Evolutionary conservation across 257 asterid species (phyloP).

Genomic region (Forsythia viridissima): DNA sequence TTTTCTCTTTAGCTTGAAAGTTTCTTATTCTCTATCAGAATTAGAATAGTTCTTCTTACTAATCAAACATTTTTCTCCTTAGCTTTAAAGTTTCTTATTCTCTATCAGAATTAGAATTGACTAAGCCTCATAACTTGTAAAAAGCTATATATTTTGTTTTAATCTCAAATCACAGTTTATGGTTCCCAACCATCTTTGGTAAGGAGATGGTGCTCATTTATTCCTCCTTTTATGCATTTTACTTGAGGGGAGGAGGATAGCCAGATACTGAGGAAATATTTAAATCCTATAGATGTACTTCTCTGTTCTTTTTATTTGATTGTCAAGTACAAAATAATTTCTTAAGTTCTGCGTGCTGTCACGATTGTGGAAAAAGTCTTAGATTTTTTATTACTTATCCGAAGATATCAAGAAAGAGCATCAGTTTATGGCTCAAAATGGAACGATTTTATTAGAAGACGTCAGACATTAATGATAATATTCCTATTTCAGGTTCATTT

Average conservation of each 20-base stretch:
- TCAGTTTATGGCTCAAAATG: constrained; percentile 4
- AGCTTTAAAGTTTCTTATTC: constrained; percentile 17
- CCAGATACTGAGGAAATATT: not conserved
- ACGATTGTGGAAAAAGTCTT: constrained; percentile 9
- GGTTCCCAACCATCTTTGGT: not conserved
- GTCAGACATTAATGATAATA: constrained; percentile 15
- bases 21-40: constrained; percentile 9
- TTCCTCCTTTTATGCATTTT: not conserved
- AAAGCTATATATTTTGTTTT: not conserved
- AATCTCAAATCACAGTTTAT: not conserved
- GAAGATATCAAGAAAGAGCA: not conserved
- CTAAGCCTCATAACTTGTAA: constrained; percentile 9
- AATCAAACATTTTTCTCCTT: not conserved
- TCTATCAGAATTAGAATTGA: constrained; percentile 8
- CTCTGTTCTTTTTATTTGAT: constrained; percentile 1
- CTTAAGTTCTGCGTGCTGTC: not conserved
- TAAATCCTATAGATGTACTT: not conserved
- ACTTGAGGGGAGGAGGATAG: not conserved
- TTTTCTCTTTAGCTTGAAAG: constrained; percentile 9
- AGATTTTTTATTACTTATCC: constrained; percentile 5
- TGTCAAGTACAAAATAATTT: not conserved
- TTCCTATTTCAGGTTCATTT: constrained; percentile 70
- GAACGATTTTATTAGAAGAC: constrained; percentile 8
- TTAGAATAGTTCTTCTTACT: not conserved
- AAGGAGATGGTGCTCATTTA: not conserved